Evolutionary conservation across 2,329 filamentous ascomycete genomes (phyloP).

Genomic region (Pseudonectria buxi): DNA sequence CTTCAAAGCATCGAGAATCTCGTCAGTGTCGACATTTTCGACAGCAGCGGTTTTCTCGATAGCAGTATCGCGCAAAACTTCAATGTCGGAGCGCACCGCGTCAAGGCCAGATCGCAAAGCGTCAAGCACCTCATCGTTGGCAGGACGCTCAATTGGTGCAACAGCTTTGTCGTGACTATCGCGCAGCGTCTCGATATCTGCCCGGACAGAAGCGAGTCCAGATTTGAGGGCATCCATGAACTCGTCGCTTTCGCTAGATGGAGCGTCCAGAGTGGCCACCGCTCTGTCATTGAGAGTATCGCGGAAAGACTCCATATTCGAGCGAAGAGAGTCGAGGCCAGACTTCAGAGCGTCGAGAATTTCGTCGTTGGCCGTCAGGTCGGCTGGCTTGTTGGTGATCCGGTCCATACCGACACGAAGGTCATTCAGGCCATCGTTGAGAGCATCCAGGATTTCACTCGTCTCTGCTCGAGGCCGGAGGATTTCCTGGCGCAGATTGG

Average conservation of each 20-base stretch:
- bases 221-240: slow-evolving; percentile 80
- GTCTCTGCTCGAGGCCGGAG: slow-evolving; percentile 62
- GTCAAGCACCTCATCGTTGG: slow-evolving; percentile 77
- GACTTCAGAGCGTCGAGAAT: slow-evolving; percentile 80
- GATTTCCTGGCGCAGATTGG: slow-evolving; percentile 68
- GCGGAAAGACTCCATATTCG: slow-evolving; percentile 74
- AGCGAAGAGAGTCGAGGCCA: slow-evolving; percentile 68
- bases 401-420: slow-evolving; percentile 71
- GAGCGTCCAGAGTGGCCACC: slow-evolving; percentile 31
- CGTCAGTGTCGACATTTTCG: slow-evolving; percentile 54
- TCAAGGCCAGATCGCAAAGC: slow-evolving; percentile 69
- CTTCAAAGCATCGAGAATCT: slow-evolving; percentile 78
- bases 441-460: slow-evolving; percentile 79
- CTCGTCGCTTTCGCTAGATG: slow-evolving; percentile 61
- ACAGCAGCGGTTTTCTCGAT: slow-evolving; percentile 39
- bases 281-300: slow-evolving; percentile 46
- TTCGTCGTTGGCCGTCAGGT: slow-evolving; percentile 80
- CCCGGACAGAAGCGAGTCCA: slow-evolving; percentile 67
- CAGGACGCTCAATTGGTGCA: slow-evolving; percentile 36
- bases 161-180: slow-evolving; percentile 45
- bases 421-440: slow-evolving; percentile 80
- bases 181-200: slow-evolving; percentile 72
- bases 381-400: slow-evolving; percentile 69
- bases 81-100: slow-evolving; percentile 64
- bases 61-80: slow-evolving; percentile 56